Evolutionary conservation across 106 monocot species (phyloP).

Genomic region (Apostasia ramifera): DNA sequence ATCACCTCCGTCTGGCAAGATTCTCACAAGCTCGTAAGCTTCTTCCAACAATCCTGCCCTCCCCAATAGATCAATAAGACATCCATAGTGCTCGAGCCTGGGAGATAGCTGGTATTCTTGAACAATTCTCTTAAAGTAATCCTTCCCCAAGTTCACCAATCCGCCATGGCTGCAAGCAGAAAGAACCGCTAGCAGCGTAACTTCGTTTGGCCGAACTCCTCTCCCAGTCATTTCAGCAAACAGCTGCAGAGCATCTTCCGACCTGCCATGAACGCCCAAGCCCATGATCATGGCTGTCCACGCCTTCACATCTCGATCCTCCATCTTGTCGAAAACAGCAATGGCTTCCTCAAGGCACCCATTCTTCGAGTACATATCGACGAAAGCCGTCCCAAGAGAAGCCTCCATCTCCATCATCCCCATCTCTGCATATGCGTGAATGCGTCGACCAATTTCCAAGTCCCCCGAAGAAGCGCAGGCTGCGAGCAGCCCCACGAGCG

Average conservation of each 20-base stretch:
- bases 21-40: conserved; percentile 36
- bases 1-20: conserved; percentile 23
- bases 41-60: conserved; percentile 50
- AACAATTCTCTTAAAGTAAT: conserved; percentile 33
- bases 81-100: conserved; percentile 45
- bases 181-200: conserved; percentile 41
- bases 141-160: conserved; percentile 22
- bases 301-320: conserved; percentile 33
- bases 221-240: conserved; percentile 33
- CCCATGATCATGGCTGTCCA: conserved; percentile 60
- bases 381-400: conserved; percentile 37
- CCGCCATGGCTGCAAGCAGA: conserved; percentile 51
- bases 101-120: conserved; percentile 15
- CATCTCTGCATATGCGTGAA: conserved; percentile 13
- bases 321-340: conserved; percentile 27
- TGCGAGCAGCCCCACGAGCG: conserved; percentile 28
- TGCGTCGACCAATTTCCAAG: conserved; percentile 20
- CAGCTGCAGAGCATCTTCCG: conserved; percentile 22
- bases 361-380: conserved; percentile 49
- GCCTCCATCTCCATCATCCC: conserved; percentile 20
- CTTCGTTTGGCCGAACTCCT: conserved; percentile 33
- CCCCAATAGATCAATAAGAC: conserved; percentile 38
- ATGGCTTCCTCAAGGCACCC: conserved; percentile 31
- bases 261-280: conserved; percentile 25
- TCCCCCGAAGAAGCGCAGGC: conserved; percentile 39